Conservation (phyloP, 2,329 filamentous ascomycete genomes). For the Cladosporium austrohemisphaericum region DNA sequence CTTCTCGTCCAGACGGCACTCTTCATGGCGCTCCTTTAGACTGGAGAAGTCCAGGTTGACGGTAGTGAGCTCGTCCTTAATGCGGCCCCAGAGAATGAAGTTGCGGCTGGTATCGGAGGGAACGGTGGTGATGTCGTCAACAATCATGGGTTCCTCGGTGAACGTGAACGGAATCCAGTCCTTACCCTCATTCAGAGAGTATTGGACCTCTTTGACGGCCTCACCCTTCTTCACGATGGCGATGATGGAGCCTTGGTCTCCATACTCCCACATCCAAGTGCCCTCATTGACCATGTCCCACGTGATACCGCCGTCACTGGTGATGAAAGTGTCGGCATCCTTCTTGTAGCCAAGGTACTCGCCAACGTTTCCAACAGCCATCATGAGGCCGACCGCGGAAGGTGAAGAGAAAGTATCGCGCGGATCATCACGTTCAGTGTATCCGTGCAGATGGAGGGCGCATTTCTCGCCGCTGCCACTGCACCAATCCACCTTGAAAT, state of each 20-base stretch:
- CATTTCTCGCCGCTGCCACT: conserved; percentile 62
- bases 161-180: conserved; percentile 78
- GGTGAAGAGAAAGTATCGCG: conserved; percentile 82
- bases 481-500: conserved; percentile 70
- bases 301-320: conserved; percentile 79
- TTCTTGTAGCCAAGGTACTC: conserved; percentile 61
- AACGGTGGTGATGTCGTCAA: conserved; percentile 81
- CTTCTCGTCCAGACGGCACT: conserved; percentile 66
- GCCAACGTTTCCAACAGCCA: conserved; percentile 89
- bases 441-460: conserved; percentile 88
- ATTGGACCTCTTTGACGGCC: conserved; percentile 66
- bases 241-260: conserved; percentile 89
- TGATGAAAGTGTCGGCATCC: conserved; percentile 86
- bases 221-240: conserved; percentile 74
- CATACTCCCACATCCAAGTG: conserved; percentile 87
- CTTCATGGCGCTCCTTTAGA: conserved; percentile 59
- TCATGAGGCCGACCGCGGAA: conserved; percentile 84
- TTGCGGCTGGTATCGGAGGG: conserved; percentile 86
- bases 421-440: conserved; percentile 82
- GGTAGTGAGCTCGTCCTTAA: conserved; percentile 60
- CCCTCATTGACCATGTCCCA: conserved; percentile 88
- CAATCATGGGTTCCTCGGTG: conserved; percentile 60
- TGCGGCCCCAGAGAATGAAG: conserved; percentile 81
- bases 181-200: conserved; percentile 75
- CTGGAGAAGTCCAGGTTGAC: conserved; percentile 88